phyloP scores from a whole-genome alignment of 1,139 yeast species.

The Scheffersomyces cryptocercus region DNA sequence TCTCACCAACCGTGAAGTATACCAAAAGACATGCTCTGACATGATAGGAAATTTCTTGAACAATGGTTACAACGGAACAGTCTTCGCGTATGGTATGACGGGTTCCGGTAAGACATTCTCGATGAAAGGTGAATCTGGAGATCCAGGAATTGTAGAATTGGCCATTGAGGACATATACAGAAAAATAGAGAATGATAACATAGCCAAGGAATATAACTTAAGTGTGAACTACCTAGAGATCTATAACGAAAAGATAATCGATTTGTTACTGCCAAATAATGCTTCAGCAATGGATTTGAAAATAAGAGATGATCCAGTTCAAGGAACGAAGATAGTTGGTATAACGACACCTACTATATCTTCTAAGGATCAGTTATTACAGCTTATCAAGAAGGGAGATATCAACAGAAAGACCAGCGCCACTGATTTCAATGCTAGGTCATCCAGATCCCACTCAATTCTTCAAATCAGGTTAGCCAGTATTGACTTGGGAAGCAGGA shows the following conservation, averaged over 20 bases:
- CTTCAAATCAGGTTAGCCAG: conserved; percentile 65
- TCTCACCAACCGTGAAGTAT: conserved; percentile 59
- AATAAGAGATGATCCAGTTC: conserved; percentile 71
- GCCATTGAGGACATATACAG: conserved; percentile 70
- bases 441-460: conserved; percentile 92
- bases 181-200: conserved; percentile 35
- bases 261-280: conserved; percentile 49
- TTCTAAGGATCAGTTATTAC: conserved; percentile 60
- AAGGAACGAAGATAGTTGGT: conserved; percentile 80
- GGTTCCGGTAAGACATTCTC: conserved; percentile 95
- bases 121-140: conserved; percentile 72
- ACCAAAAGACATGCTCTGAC: conserved; percentile 58
- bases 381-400: conserved; percentile 69
- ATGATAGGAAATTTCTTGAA: conserved; percentile 63
- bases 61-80: conserved; percentile 84
- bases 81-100: conserved; percentile 93
- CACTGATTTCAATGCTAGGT: conserved; percentile 81
- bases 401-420: conserved; percentile 76
- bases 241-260: conserved; percentile 84
- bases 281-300: conserved; percentile 50
- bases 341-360: conserved; percentile 60
- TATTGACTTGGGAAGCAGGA: conserved; percentile 38
- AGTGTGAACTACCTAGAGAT: conserved; percentile 80
- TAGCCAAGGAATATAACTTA: conserved; percentile 41
- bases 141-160: conserved; percentile 77